phyloP scores from a whole-genome alignment of 2,329 filamentous ascomycete species.

The Fusarium luffae region DNA sequence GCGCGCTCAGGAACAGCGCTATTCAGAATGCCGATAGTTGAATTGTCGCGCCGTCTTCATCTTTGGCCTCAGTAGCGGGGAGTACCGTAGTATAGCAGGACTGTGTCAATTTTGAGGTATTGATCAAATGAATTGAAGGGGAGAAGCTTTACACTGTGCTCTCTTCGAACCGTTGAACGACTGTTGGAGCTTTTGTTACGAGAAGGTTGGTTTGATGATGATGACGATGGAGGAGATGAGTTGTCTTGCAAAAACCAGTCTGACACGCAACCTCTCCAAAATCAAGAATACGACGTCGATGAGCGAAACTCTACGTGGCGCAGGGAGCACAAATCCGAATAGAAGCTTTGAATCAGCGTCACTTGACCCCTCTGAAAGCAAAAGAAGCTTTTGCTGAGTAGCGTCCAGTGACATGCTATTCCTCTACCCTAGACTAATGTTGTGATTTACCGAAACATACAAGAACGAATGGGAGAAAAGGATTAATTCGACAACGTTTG shows the following conservation, averaged over 20 bases:
- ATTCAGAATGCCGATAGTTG: neutral
- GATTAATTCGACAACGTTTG: conserved; percentile 14
- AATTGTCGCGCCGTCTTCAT: neutral
- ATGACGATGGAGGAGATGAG: conserved; percentile 3
- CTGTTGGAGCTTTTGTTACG: neutral
- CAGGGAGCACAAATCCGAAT: conserved; percentile 5
- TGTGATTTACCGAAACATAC: neutral
- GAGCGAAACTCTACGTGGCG: neutral
- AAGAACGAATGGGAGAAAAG: conserved; percentile 6
- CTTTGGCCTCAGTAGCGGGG: neutral
- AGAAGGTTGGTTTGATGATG: neutral
- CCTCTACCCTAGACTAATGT: conserved; percentile 29
- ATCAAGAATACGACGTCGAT: conserved; percentile 22
- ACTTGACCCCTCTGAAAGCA: conserved; percentile 11
- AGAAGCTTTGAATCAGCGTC: conserved; percentile 10
- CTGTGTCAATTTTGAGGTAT: conserved; percentile 9
- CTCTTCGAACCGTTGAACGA: neutral
- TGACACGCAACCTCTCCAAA: conserved; percentile 18
- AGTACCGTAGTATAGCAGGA: conserved; percentile 8
- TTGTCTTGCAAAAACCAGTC: conserved; percentile 17
- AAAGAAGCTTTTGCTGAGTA: conserved; percentile 20
- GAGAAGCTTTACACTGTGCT: conserved; percentile 29
- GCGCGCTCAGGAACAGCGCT: conserved; percentile 10
- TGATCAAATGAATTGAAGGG: neutral
- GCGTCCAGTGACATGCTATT: conserved; percentile 16